Percentiles rank a stretch among this genome's conserved stretches.
phyloP scores from a whole-genome alignment of 768 basidiomycete species.

The Agaricus bisporus region DNA sequence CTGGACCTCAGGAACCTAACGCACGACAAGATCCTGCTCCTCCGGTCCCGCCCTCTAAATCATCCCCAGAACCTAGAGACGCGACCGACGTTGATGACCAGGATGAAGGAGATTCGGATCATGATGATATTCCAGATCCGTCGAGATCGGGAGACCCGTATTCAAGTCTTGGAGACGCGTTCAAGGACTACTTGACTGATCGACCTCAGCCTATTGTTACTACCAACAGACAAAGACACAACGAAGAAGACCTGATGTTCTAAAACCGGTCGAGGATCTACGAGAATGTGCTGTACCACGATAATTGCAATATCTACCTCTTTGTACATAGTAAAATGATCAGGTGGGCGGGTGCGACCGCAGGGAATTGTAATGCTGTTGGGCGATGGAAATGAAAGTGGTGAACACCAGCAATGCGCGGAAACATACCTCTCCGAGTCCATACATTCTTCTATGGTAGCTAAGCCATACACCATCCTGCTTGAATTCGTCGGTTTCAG shows the following conservation, averaged over 20 bases:
- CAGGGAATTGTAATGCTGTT: constrained; percentile 85
- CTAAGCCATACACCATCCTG: constrained; percentile 63
- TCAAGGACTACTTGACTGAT: constrained; percentile 69
- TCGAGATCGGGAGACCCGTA: constrained; percentile 60
- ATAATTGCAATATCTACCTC: not conserved
- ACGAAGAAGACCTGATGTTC: constrained; percentile 67
- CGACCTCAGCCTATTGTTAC: constrained; percentile 58
- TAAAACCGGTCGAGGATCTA: constrained; percentile 17
- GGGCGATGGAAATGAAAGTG: constrained; percentile 6
- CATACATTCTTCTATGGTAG: constrained; percentile 93
- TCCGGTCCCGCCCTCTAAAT: constrained; percentile 11
- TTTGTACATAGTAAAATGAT: constrained; percentile 7
- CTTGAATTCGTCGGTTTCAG: constrained; percentile 22
- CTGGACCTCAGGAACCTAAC: constrained; percentile 52
- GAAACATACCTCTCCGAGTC: constrained; percentile 80
- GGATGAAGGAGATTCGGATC: constrained; percentile 22
- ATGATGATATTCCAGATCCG: constrained; percentile 22
- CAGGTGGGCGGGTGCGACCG: constrained; percentile 39
- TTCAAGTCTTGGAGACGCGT: constrained; percentile 73
- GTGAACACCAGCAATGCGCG: not conserved
- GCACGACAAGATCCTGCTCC: constrained; percentile 18
- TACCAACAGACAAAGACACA: constrained; percentile 32
- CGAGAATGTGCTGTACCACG: constrained; percentile 5
- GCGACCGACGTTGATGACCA: constrained; percentile 24
- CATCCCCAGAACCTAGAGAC: constrained; percentile 19